Percentiles rank a stretch among this genome's conserved stretches.
phyloP scores from a whole-genome alignment of 1,284 basidiomycete species.

The Omphalotus olearius region DNA sequence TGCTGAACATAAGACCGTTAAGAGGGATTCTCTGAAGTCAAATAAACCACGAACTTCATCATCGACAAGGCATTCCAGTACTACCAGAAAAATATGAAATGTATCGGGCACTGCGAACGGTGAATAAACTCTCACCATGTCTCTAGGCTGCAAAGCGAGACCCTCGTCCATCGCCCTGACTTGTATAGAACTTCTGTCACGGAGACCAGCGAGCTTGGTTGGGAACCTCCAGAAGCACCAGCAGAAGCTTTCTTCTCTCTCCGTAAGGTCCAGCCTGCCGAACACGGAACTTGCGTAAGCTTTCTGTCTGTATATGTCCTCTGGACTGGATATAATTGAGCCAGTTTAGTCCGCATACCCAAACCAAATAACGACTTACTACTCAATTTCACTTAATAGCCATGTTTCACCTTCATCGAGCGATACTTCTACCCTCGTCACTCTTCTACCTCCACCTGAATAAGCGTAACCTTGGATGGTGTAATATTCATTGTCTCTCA shows the following conservation, averaged over 20 bases:
- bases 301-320: constrained; percentile 46
- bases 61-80: constrained; percentile 51
- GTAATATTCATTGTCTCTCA: constrained; percentile 26
- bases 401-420: constrained; percentile 56
- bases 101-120: too few species aligned
- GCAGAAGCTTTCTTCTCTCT: constrained; percentile 29
- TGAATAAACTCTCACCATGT: constrained; percentile 28
- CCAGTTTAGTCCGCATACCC: too few species aligned
- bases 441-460: constrained; percentile 58
- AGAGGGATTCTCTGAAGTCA: not conserved
- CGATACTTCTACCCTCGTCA: constrained; percentile 59
- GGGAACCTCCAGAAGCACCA: constrained; percentile 65
- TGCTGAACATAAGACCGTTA: not conserved
- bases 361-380: constrained; percentile 1
- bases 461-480: constrained; percentile 58
- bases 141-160: constrained; percentile 41
- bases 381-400: constrained; percentile 41
- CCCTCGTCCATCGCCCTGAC: constrained; percentile 61
- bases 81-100: too few species aligned
- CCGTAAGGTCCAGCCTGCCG: constrained; percentile 41
- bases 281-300: constrained; percentile 25
- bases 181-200: constrained; percentile 34
- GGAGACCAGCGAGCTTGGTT: constrained; percentile 33
- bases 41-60: constrained; percentile 50
- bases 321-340: constrained; percentile 30